Percentiles rank a stretch among this genome's conserved stretches.
These are phyloP conservation scores for Trametes pubescens DNA, from an alignment of 1,284 basidiomycete genomes.

Conservation along the genomic window DNA sequence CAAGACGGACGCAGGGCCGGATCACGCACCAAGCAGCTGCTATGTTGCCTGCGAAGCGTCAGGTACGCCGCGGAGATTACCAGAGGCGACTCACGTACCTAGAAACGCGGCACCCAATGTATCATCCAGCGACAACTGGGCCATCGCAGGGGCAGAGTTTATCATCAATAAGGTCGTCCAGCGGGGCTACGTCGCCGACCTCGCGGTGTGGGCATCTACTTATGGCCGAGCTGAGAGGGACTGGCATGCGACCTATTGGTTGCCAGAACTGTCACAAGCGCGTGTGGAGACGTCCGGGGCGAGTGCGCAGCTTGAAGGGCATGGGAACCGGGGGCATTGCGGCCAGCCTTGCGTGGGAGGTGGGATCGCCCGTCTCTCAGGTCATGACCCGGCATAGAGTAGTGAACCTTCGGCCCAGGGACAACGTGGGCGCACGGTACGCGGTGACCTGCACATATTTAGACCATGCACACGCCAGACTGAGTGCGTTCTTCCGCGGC, in stretches of 20 bases:
- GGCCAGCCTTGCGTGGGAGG: conserved; percentile 24
- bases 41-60: conserved; percentile 19
- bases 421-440: not conserved
- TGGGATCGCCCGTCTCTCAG: conserved; percentile 3
- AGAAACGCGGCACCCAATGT: conserved; percentile 33
- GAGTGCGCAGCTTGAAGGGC: conserved; percentile 13
- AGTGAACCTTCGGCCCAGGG: not conserved
- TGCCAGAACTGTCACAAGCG: conserved; percentile 16
- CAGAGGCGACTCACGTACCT: conserved; percentile 10
- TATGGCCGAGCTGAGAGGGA: conserved; percentile 13
- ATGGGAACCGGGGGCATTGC: conserved; percentile 25
- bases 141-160: conserved; percentile 6
- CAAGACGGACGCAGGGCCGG: not conserved
- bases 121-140: conserved; percentile 23
- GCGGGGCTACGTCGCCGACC: conserved; percentile 11
- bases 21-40: conserved; percentile 26
- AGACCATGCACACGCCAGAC: not conserved
- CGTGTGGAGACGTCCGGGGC: conserved; percentile 14
- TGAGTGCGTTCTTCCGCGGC: not conserved
- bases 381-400: not conserved
- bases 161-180: not conserved
- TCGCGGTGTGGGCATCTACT: conserved; percentile 9
- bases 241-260: conserved; percentile 18
- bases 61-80: not conserved
- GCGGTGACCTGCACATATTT: not conserved